A percentile compares a stretch with the other conserved stretches of the same genome.
phyloP scores from a whole-genome alignment of 148 eudicot species.

The Heliosperma pusillum region DNA sequence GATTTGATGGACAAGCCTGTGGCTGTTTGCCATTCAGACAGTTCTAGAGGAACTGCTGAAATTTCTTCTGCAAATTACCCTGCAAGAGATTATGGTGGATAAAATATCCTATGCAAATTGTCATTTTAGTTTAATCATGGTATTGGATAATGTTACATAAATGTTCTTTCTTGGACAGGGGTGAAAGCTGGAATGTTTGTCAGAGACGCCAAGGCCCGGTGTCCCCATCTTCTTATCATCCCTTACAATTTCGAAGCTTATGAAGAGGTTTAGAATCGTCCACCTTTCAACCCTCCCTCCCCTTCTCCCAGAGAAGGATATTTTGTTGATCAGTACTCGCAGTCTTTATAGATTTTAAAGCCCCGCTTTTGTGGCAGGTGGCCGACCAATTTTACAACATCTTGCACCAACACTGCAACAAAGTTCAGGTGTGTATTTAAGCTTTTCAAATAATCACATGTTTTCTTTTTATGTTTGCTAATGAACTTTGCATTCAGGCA shows the following conservation, averaged over 20 bases:
- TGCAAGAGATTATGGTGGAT: slow-evolving; percentile 81
- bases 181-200: slow-evolving; percentile 95
- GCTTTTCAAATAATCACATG: background rate
- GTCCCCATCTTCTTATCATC: slow-evolving; percentile 84
- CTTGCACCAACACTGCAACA: slow-evolving; percentile 75
- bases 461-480: slow-evolving; percentile 2
- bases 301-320: background rate
- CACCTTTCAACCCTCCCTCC: background rate
- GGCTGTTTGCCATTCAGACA: slow-evolving; percentile 97
- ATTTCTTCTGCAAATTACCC: slow-evolving; percentile 95
- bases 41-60: slow-evolving; percentile 92
- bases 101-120: slow-evolving; percentile 11
- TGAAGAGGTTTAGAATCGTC: slow-evolving; percentile 54
- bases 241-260: slow-evolving; percentile 92
- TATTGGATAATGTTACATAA: slow-evolving; percentile 1
- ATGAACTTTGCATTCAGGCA: slow-evolving; percentile 50
- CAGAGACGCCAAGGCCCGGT: slow-evolving; percentile 83
- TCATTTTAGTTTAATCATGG: background rate
- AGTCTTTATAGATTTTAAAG: slow-evolving; percentile 1
- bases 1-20: slow-evolving; percentile 80
- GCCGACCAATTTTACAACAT: slow-evolving; percentile 87
- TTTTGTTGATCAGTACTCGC: background rate
- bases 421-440: slow-evolving; percentile 69
- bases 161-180: slow-evolving; percentile 37
- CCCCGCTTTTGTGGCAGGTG: slow-evolving; percentile 49